phyloP scores from a whole-genome alignment of 176 grass and related monocot species.

The Tuctoria greenei region DNA sequence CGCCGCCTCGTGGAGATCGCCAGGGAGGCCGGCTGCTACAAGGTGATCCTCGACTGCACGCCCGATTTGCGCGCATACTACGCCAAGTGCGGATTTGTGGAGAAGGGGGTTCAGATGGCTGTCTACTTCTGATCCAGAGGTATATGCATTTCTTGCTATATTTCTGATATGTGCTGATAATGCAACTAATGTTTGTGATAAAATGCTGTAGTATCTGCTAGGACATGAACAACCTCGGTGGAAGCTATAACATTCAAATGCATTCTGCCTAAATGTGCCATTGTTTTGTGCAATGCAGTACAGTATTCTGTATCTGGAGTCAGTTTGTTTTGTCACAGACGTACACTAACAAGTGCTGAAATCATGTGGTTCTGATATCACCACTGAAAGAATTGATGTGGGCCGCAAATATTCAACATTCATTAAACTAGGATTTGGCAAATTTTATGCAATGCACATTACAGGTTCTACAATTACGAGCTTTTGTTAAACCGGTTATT shows the following conservation, averaged over 20 bases:
- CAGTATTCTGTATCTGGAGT: neutral
- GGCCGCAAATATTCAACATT: neutral
- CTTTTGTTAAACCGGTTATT: neutral
- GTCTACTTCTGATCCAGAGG: constrained; percentile 68
- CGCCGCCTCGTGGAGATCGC: constrained; percentile 64
- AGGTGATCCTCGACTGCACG: constrained; percentile 89
- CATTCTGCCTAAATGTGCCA: neutral
- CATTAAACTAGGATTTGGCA: neutral
- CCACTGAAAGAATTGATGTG: neutral
- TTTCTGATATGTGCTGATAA: neutral
- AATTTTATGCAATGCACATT: neutral
- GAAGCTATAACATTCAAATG: neutral
- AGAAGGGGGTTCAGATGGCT: constrained; percentile 93
- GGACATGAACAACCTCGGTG: neutral
- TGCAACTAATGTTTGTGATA: neutral
- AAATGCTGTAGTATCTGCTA: neutral
- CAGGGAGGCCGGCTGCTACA: constrained; percentile 71
- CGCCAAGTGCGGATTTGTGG: constrained; percentile 69
- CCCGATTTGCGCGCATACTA: constrained; percentile 70
- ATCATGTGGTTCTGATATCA: neutral
- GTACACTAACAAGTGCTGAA: neutral
- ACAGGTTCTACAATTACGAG: neutral
- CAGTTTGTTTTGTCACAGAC: neutral
- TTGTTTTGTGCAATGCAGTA: neutral
- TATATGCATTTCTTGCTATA: neutral